Conservation (phyloP, 345 rosid species). For the Salix arbutifolia region DNA sequence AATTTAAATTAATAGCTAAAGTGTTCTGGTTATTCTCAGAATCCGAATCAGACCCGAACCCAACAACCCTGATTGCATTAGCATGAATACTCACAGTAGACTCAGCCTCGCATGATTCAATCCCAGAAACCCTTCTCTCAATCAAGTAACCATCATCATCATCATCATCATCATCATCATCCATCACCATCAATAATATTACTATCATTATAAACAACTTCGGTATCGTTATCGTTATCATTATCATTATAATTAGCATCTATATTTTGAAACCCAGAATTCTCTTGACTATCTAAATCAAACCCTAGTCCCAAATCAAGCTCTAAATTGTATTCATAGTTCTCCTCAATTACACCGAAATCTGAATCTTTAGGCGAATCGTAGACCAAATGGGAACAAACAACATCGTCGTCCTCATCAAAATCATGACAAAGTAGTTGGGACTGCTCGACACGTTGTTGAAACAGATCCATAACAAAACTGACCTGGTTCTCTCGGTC, state of each 20-base stretch:
- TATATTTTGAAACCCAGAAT: conserved; percentile 30
- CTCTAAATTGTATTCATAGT: conserved; percentile 29
- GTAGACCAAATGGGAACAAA: conserved; percentile 20
- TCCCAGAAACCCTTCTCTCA: conserved; percentile 41
- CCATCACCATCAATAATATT: conserved; percentile 8
- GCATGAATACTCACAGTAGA: conserved; percentile 15
- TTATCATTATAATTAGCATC: conserved; percentile 19
- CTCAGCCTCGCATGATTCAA: conserved; percentile 35
- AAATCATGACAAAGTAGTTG: conserved; percentile 24
- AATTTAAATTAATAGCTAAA: conserved; percentile 35
- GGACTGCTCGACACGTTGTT: conserved; percentile 88
- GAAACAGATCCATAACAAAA: conserved; percentile 88
- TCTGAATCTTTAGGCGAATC: conserved; percentile 37
- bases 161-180: background rate
- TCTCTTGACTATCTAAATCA: conserved; percentile 38
- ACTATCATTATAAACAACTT: conserved; percentile 11
- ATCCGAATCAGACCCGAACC: conserved; percentile 48
- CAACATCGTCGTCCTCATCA: background rate
- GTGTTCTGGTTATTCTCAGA: conserved; percentile 37
- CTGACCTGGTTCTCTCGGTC: conserved; percentile 59
- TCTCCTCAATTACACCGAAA: conserved; percentile 43
- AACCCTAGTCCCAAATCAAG: conserved; percentile 45
- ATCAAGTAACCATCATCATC: conserved; percentile 45
- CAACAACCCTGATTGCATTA: conserved; percentile 33
- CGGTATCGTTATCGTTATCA: conserved; percentile 21